phyloP scores from a whole-genome alignment of 805 yeast genomes.

The Saturnispora silvae region DNA sequence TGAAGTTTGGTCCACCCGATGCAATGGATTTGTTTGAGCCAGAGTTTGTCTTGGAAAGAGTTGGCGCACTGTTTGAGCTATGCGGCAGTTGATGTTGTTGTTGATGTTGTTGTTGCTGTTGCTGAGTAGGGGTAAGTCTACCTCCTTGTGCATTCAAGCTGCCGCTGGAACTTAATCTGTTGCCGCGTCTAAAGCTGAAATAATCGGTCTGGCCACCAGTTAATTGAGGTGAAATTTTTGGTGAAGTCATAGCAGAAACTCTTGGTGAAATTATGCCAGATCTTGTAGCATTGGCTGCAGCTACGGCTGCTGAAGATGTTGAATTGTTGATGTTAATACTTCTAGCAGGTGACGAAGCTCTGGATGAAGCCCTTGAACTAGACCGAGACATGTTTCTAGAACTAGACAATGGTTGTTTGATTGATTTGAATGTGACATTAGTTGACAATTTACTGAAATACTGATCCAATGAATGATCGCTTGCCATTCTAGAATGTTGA shows the following conservation, averaged over 20 bases:
- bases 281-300: neutral
- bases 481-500: neutral
- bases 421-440: conserved; percentile 1
- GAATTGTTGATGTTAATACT: no score
- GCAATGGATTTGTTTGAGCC: no score
- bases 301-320: neutral
- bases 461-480: conserved; percentile 7
- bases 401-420: conserved; percentile 1
- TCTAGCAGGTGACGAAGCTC: neutral
- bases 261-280: neutral
- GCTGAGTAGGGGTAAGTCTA: conserved; percentile 5
- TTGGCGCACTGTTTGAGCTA: no score
- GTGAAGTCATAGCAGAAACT: conserved; percentile 4
- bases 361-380: conserved; percentile 8
- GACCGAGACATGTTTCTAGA: conserved; percentile 1
- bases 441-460: conserved; percentile 3
- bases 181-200: conserved; percentile 12
- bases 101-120: no score
- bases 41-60: no score
- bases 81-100: no score
- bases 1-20: no score
- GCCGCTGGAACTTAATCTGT: conserved; percentile 10
- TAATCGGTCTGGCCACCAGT: conserved; percentile 9
- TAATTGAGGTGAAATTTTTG: conserved; percentile 1
- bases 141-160: conserved; percentile 1